Base-by-base conservation (phyloP, 441 rosid genomes). In the Gossypium gossypioides region DNA sequence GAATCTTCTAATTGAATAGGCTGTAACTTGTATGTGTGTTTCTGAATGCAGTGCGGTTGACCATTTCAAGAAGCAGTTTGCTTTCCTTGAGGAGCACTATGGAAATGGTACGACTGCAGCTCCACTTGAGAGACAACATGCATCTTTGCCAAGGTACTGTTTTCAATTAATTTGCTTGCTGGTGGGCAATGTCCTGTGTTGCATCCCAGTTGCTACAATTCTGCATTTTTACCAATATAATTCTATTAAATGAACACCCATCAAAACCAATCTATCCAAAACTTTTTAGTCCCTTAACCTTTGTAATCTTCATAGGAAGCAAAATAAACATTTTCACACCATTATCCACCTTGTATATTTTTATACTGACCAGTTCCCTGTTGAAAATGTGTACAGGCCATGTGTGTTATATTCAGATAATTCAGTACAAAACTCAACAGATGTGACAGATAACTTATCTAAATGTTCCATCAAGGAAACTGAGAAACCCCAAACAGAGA, bases 41-140 rank as follows among this genome's bases (percentile, higher is more conserved):
- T 55, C 27, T 29, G 22, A 50, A 50, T 84, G 86, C 87, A 93
- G 98, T 83, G 98, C 98, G 9, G 97, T 93, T 66, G 98, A 93
- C 60, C 96, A 93, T 86, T 93, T 93, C 77, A 93, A 93, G 86
- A 93, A 93, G 86, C 98, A 93, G 70, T 93, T 93, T 86, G 94
- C 98, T 68, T 88, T 69, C 84, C 96, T 91, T 0, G 98, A 93
- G 83, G 97, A 93, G 84, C 96, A 91, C 79, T 91, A 91, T 70
- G 93, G 86, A 78, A 89, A 89, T 69, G 93, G 97, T 75, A 81
- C 89, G 58, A 78, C 90, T 75, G 96, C 78, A 81, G 72, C 84
- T 76, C 96, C 98, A 64, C 96, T 81, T 0, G 96, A 91, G 82
- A 88, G 98, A 82, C 97, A 89, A 72, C 98, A 93, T 68, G 93